phyloP scores from a whole-genome alignment of 1,139 yeast species.

The Kazachstania sp. region DNA sequence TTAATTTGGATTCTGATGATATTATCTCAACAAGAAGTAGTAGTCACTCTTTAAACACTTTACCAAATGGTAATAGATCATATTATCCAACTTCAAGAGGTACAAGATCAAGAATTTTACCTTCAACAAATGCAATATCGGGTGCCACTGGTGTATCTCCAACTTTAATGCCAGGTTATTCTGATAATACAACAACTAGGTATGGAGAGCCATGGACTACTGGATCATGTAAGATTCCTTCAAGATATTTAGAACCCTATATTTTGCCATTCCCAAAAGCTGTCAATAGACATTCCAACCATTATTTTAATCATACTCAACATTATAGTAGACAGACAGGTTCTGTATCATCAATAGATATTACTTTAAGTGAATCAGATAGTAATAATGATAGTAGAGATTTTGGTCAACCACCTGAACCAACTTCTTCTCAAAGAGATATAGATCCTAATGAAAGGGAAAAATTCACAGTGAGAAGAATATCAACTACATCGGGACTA shows the following conservation, averaged over 20 bases:
- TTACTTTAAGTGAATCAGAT: background rate
- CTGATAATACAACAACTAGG: background rate
- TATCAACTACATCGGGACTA: conserved; percentile 16
- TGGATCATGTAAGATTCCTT: conserved; percentile 23
- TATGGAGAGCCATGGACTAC: conserved; percentile 25
- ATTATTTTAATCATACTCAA: background rate
- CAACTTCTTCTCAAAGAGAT: background rate
- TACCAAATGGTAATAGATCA: background rate
- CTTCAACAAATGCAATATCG: background rate
- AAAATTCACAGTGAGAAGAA: conserved; percentile 18
- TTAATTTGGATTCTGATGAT: conserved; percentile 2
- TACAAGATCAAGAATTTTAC: background rate
- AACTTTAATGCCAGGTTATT: background rate
- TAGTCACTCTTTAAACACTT: background rate
- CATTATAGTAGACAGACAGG: conserved; percentile 2
- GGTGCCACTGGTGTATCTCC: background rate
- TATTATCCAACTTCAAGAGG: background rate
- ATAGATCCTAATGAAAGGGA: background rate
- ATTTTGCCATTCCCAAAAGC: conserved; percentile 28
- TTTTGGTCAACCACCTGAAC: conserved; percentile 14
- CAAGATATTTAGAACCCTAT: conserved; percentile 25
- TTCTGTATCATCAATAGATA: conserved; percentile 3
- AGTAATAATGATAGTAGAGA: background rate
- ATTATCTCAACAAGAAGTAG: background rate
- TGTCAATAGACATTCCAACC: conserved; percentile 14